phyloP scores from a whole-genome alignment of 2,329 filamentous ascomycete genomes.

The Aspergillus phoenicis region DNA sequence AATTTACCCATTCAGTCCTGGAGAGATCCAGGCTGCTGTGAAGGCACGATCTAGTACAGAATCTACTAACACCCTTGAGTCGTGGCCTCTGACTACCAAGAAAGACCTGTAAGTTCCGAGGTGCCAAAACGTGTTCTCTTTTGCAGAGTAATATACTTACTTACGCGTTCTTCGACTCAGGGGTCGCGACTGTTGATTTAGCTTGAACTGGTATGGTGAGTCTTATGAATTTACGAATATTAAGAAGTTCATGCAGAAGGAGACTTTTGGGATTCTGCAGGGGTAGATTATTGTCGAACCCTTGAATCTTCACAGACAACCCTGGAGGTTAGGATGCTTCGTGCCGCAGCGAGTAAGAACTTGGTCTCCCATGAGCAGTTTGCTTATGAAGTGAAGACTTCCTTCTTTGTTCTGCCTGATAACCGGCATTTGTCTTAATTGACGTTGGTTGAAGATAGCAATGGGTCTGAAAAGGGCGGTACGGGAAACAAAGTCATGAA shows the following conservation, averaged over 20 bases:
- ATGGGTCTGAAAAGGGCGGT: slow-evolving; percentile 21
- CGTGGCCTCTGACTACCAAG: too few species aligned
- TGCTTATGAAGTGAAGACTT: not conserved
- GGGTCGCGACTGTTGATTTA: slow-evolving; percentile 48
- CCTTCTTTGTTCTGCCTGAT: not conserved
- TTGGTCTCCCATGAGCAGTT: not conserved
- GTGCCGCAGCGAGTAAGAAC: not conserved
- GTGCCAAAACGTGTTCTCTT: too few species aligned
- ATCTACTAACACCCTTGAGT: too few species aligned
- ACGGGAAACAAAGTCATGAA: slow-evolving; percentile 27
- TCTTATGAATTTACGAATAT: slow-evolving; percentile 45
- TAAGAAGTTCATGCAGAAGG: slow-evolving; percentile 23
- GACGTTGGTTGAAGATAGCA: slow-evolving; percentile 15
- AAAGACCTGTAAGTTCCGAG: too few species aligned
- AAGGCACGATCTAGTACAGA: too few species aligned
- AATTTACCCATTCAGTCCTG: too few species aligned
- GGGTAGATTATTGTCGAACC: slow-evolving; percentile 46
- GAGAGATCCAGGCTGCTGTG: too few species aligned
- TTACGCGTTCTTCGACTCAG: slow-evolving; percentile 42
- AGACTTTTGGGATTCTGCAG: slow-evolving; percentile 39
- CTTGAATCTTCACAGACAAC: not conserved
- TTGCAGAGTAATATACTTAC: slow-evolving; percentile 11
- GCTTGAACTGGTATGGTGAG: slow-evolving; percentile 46
- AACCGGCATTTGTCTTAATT: slow-evolving; percentile 18
- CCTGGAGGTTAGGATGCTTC: slow-evolving; percentile 25